These are phyloP conservation scores for Teratosphaeria gauchensis DNA, from an alignment of 2,329 filamentous ascomycete genomes.

Conservation along the genomic window DNA sequence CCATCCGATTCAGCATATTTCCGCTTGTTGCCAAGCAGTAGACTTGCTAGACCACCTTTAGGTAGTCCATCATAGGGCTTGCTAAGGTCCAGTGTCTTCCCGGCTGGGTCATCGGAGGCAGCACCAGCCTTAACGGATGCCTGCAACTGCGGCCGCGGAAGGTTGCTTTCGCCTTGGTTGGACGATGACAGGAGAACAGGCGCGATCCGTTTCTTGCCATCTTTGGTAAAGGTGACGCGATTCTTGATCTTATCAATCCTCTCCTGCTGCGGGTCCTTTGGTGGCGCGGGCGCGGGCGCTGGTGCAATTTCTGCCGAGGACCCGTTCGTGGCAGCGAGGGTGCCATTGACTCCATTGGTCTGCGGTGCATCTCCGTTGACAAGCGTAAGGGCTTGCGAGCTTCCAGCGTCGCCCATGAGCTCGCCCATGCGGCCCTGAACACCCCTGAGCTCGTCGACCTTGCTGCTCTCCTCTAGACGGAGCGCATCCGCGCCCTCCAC, in stretches of 20 bases:
- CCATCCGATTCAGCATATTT: constrained; percentile 65
- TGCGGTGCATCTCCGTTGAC: constrained; percentile 23
- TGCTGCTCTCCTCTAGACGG: constrained; percentile 74
- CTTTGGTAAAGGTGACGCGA: constrained; percentile 87
- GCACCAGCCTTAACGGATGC: constrained; percentile 56
- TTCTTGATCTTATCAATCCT: constrained; percentile 69
- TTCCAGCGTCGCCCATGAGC: constrained; percentile 77
- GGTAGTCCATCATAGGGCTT: constrained; percentile 91
- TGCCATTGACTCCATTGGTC: constrained; percentile 38
- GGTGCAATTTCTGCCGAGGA: constrained; percentile 20
- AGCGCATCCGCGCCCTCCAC: constrained; percentile 86
- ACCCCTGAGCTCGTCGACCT: constrained; percentile 77
- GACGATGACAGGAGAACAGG: constrained; percentile 80
- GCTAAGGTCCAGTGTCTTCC: constrained; percentile 77
- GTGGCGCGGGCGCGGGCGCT: constrained; percentile 27
- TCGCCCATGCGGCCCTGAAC: constrained; percentile 95
- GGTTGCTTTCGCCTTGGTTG: constrained; percentile 73
- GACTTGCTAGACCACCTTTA: constrained; percentile 72
- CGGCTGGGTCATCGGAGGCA: constrained; percentile 33
- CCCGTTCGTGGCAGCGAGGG: constrained; percentile 17
- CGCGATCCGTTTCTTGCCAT: constrained; percentile 91
- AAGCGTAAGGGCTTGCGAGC: constrained; percentile 37
- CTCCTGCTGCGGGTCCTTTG: constrained; percentile 45
- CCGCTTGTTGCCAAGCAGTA: constrained; percentile 88
- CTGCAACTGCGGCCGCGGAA: constrained; percentile 81